Conservation (phyloP, 2,329 filamentous ascomycete genomes). For the Calonectria pteridis region DNA sequence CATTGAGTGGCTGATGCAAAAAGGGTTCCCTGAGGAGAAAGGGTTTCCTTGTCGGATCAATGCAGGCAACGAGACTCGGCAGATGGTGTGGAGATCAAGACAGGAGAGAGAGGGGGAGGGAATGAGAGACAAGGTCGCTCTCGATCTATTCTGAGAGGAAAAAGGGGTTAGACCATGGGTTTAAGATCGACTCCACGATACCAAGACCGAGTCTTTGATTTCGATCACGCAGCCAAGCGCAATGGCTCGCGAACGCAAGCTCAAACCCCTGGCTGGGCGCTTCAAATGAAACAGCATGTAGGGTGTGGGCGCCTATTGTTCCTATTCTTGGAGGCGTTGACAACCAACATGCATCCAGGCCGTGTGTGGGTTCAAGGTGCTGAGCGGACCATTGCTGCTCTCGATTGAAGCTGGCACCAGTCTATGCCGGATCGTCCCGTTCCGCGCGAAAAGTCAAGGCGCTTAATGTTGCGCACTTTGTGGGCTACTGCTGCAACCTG, state of each 20-base stretch:
- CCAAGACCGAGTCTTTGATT: background rate
- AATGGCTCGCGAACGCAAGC: background rate
- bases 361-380: background rate
- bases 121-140: background rate
- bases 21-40: background rate
- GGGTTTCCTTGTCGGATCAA: background rate
- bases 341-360: slow-evolving; percentile 1
- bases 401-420: background rate
- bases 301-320: background rate
- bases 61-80: background rate
- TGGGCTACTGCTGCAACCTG: background rate
- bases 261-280: background rate
- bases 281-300: background rate
- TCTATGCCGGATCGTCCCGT: slow-evolving; percentile 16
- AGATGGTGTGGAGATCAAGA: background rate
- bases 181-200: background rate
- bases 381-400: background rate
- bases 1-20: slow-evolving; percentile 5
- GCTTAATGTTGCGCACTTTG: background rate
- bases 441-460: background rate
- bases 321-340: background rate
- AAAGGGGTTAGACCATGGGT: background rate
- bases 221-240: background rate
- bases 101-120: background rate
- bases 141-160: background rate